A percentile compares a stretch with the other conserved stretches of the same genome.
Evolutionary conservation across 2,329 filamentous ascomycete genomes (phyloP).

Genomic region (Fusarium buharicum): DNA sequence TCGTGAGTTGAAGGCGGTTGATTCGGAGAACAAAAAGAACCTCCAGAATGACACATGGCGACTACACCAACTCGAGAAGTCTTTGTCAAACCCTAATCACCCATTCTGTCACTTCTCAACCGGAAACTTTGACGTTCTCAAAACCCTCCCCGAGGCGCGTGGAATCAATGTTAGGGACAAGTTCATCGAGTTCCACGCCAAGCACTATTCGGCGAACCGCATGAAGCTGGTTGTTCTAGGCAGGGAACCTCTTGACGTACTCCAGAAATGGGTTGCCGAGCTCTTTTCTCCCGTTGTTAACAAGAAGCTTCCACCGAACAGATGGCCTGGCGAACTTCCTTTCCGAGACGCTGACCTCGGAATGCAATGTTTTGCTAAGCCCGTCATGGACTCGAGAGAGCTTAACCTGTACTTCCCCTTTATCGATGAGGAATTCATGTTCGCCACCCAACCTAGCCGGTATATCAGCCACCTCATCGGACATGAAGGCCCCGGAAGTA

Average conservation of each 20-base stretch:
- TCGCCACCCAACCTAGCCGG: constrained; percentile 81
- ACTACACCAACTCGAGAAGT: constrained; percentile 87
- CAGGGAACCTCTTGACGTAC: constrained; percentile 80
- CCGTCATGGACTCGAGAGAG: constrained; percentile 86
- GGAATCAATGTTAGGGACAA: constrained; percentile 88
- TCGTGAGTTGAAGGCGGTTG: constrained; percentile 86
- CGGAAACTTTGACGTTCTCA: constrained; percentile 86
- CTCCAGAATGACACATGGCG: constrained; percentile 91
- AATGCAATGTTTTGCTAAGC: constrained; percentile 86
- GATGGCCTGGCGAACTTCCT: constrained; percentile 64
- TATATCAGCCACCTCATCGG: constrained; percentile 92
- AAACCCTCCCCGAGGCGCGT: constrained; percentile 79
- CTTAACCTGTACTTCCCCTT: constrained; percentile 86
- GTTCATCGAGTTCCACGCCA: constrained; percentile 91
- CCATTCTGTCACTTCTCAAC: constrained; percentile 94
- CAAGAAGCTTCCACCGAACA: constrained; percentile 75
- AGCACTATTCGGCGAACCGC: constrained; percentile 89
- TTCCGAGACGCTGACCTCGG: constrained; percentile 62
- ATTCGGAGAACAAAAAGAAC: constrained; percentile 98
- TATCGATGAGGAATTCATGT: constrained; percentile 82
- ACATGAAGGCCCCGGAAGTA: constrained; percentile 91
- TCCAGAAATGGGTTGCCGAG: constrained; percentile 86
- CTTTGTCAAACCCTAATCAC: constrained; percentile 85
- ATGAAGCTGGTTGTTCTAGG: constrained; percentile 94
- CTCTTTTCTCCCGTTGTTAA: constrained; percentile 85